Conservation (phyloP, 148 eudicot genomes). For the Vaccinium darrowii region DNA sequence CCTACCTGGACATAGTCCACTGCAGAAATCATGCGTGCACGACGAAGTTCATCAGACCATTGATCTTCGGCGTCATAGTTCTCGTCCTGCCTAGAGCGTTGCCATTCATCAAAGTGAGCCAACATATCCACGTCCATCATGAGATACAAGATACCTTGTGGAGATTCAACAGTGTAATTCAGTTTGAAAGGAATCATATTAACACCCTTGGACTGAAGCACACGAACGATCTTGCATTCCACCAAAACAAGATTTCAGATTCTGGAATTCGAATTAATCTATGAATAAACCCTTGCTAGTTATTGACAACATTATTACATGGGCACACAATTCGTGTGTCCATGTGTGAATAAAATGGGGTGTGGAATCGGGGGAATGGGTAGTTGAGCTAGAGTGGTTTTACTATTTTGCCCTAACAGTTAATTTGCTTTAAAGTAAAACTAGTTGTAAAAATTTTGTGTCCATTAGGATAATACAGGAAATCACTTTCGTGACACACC, state of each 20-base stretch:
- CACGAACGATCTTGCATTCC: constrained; percentile 55
- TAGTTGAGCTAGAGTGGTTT: too few species aligned
- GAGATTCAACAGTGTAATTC: constrained; percentile 73
- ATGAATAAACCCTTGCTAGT: neutral
- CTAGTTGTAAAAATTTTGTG: neutral
- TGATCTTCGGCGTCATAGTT: constrained; percentile 87
- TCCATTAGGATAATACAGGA: neutral
- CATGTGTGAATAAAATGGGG: too few species aligned
- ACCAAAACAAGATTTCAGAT: neutral
- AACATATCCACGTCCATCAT: constrained; percentile 96
- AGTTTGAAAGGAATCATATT: constrained; percentile 81
- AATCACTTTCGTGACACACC: too few species aligned
- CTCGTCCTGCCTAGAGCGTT: constrained; percentile 64
- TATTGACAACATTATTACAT: too few species aligned
- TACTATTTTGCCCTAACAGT: too few species aligned
- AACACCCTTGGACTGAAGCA: constrained; percentile 80
- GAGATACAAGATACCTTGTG: constrained; percentile 79
- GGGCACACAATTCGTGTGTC: too few species aligned
- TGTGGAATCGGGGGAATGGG: too few species aligned
- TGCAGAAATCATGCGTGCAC: constrained; percentile 79
- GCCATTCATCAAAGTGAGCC: constrained; percentile 93
- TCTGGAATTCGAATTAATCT: neutral
- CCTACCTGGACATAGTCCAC: constrained; percentile 81
- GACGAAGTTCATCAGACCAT: constrained; percentile 87
- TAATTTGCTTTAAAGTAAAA: too few species aligned